Percentiles rank a stretch among this genome's conserved stretches.
Evolutionary conservation across 2,329 filamentous ascomycete genomes (phyloP).

Genomic region (Penicillium polonicum): DNA sequence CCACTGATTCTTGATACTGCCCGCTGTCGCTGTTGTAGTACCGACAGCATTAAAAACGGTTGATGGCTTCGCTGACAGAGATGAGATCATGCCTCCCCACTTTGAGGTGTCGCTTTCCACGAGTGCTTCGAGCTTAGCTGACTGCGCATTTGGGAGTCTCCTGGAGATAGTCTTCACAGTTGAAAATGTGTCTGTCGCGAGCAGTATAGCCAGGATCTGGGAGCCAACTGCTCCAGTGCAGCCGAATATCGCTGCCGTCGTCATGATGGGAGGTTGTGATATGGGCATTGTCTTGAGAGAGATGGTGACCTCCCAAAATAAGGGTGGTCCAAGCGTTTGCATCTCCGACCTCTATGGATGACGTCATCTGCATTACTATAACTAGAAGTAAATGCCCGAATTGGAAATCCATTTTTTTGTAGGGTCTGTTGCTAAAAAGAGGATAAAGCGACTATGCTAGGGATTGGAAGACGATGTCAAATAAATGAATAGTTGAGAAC

Average conservation of each 20-base stretch:
- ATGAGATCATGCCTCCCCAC: slow-evolving; percentile 29
- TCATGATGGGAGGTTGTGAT: slow-evolving; percentile 24
- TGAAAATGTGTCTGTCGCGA: slow-evolving; percentile 23
- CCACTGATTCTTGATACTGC: slow-evolving; percentile 37
- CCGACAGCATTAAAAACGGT: slow-evolving; percentile 36
- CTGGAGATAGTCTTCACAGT: slow-evolving; percentile 32
- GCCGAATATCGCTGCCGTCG: slow-evolving; percentile 32
- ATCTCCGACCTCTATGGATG: neutral
- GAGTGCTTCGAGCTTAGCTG: slow-evolving; percentile 30
- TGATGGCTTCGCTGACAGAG: slow-evolving; percentile 26
- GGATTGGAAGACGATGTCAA: too few relatives aligned
- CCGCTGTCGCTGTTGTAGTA: slow-evolving; percentile 35
- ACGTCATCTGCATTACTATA: neutral
- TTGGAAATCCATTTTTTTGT: too few relatives aligned
- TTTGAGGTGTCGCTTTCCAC: slow-evolving; percentile 32
- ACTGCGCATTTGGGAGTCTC: slow-evolving; percentile 23
- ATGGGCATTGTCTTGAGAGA: neutral
- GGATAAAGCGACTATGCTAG: too few relatives aligned
- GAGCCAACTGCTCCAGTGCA: slow-evolving; percentile 35
- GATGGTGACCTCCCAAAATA: neutral
- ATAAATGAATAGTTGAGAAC: too few relatives aligned
- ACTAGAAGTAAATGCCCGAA: too few relatives aligned
- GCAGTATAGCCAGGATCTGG: slow-evolving; percentile 32
- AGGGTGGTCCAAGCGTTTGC: neutral
- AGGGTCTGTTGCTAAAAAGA: too few relatives aligned